Evolutionary conservation across 768 basidiomycete species (phyloP), one percentile per base, ranked within the genome.

Genomic region (Mycena alexandri): DNA sequence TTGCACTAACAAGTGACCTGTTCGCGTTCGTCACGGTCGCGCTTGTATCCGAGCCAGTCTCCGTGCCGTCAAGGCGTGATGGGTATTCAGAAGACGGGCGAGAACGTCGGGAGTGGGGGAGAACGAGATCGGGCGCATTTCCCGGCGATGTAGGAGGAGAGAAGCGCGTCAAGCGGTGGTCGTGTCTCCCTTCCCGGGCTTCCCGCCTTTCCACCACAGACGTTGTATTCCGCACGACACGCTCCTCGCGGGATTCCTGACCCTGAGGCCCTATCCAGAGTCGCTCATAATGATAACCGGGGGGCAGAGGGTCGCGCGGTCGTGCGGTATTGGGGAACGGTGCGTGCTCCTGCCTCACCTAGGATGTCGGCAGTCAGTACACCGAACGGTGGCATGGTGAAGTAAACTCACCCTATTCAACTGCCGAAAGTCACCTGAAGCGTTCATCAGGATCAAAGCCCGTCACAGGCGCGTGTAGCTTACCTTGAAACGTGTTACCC

Each of bases 91-190:
- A n/a, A 12, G 63, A 13, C 21, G 52, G 36, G 33, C 41, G 55
- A n/a, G 59, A 38, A 25, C 19, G 46, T 33, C 14, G 57, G 14
- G 38, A 38, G 38, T 3, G 13, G 25, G 16, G 55, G 41, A 41
- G 19, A 16, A 63, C 61, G 42, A 67, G 55, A 55, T 54, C 61
- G 21, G 60, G 57, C 16, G 34, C 33, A 25, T 54, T 52, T 34
- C n/a, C 62, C 25, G 57, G 43, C 22, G 61, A 42, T n/a, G 17
- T 24, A 34, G 67, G 67, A 19, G 67, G 56, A 7, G 62, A 68
- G 57, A 68, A 68, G 48, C 58, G 67, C 13, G 61, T 63, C 25
- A 24, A 24, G 14, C 65, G 60, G 19, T 33, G 43, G 16, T 33
- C 33, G 12, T 43, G 59, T 13, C n/a, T 36, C n/a, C 11, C 43